A percentile compares a stretch with the other conserved stretches of the same genome.
phyloP scores from a whole-genome alignment of 2,329 filamentous ascomycete species.

The Alternaria sp. region DNA sequence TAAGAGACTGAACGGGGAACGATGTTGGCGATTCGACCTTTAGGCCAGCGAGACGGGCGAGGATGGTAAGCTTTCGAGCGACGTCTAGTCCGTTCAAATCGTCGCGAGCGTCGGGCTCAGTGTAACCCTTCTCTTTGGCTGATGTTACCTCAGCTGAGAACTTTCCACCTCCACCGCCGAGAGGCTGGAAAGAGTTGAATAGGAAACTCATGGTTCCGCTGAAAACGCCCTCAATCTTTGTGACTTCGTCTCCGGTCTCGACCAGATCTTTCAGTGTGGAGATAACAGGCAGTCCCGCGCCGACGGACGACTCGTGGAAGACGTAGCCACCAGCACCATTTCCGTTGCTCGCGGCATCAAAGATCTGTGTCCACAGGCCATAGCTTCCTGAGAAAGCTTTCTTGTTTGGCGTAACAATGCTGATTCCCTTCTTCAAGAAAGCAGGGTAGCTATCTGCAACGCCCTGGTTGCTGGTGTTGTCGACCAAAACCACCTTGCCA shows the following conservation, averaged over 20 bases:
- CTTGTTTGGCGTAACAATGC: constrained; percentile 96
- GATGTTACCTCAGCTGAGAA: constrained; percentile 93
- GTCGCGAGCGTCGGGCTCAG: constrained; percentile 84
- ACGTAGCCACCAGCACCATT: constrained; percentile 72
- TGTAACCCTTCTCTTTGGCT: constrained; percentile 92
- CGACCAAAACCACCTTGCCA: constrained; percentile 80
- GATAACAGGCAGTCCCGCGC: constrained; percentile 90
- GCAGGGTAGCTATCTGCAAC: constrained; percentile 83
- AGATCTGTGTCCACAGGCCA: constrained; percentile 86
- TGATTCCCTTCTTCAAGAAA: constrained; percentile 82
- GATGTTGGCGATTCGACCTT: constrained; percentile 81
- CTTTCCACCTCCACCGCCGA: constrained; percentile 73
- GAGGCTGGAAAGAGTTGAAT: constrained; percentile 95
- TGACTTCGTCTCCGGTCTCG: constrained; percentile 89
- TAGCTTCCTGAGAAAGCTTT: constrained; percentile 90
- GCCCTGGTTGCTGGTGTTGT: constrained; percentile 92
- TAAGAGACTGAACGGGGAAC: constrained; percentile 93
- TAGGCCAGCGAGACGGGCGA: constrained; percentile 84
- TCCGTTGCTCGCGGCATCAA: constrained; percentile 71
- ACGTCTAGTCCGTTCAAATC: constrained; percentile 89
- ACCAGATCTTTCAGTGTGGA: constrained; percentile 94
- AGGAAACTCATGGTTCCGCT: constrained; percentile 97
- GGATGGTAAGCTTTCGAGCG: constrained; percentile 93
- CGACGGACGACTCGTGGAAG: constrained; percentile 95
- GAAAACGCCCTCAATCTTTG: constrained; percentile 94